Conservation (phyloP, 495 filamentous ascomycete species). For the Xylaria nigripes region DNA sequence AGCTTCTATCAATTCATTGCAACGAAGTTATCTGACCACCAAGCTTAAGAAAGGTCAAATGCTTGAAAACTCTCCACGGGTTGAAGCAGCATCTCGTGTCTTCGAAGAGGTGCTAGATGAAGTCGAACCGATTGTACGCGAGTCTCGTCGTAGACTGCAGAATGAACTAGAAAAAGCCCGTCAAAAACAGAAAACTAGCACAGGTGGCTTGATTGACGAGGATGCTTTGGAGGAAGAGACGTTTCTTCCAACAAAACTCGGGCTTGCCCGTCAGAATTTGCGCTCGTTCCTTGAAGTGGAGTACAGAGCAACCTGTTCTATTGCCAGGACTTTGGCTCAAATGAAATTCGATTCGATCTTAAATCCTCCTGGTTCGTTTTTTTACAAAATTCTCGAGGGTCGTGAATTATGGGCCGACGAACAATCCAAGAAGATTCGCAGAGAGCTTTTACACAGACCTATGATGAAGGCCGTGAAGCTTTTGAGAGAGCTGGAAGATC, state of each 20-base stretch:
- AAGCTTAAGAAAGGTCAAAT: slow-evolving; percentile 66
- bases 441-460: slow-evolving; percentile 58
- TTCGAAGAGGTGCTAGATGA: slow-evolving; percentile 57
- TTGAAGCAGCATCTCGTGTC: slow-evolving; percentile 51
- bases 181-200: slow-evolving; percentile 20
- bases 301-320: slow-evolving; percentile 77
- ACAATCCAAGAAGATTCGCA: slow-evolving; percentile 63
- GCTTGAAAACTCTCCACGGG: slow-evolving; percentile 50
- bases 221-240: slow-evolving; percentile 21
- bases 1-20: slow-evolving; percentile 50
- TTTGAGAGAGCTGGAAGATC: slow-evolving; percentile 43
- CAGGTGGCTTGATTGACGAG: slow-evolving; percentile 25
- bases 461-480: slow-evolving; percentile 13
- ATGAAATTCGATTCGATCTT: slow-evolving; percentile 61
- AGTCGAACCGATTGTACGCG: slow-evolving; percentile 48
- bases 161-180: slow-evolving; percentile 41
- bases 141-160: slow-evolving; percentile 55
- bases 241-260: slow-evolving; percentile 16
- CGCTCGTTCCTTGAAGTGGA: slow-evolving; percentile 67
- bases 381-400: slow-evolving; percentile 56
- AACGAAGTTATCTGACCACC: slow-evolving; percentile 53
- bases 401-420: slow-evolving; percentile 68
- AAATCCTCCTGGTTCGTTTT: slow-evolving; percentile 54
- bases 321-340: slow-evolving; percentile 73
- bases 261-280: slow-evolving; percentile 56